Evolutionary conservation across 2,329 filamentous ascomycete genomes (phyloP).

Genomic region (Venturia pyrina): DNA sequence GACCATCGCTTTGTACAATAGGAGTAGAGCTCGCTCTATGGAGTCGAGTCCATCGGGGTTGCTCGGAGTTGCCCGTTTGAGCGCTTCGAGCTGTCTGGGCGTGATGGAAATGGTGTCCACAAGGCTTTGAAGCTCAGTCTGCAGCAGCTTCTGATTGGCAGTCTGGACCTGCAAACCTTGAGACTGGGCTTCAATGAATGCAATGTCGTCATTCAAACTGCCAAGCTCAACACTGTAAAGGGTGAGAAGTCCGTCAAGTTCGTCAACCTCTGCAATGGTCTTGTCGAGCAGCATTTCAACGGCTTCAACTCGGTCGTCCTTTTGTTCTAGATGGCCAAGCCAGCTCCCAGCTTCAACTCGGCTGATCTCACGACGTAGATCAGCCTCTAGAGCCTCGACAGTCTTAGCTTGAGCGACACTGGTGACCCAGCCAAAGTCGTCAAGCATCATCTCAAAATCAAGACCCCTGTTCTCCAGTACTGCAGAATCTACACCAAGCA

Average conservation of each 20-base stretch:
- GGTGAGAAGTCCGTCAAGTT: constrained; percentile 87
- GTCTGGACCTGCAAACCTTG: constrained; percentile 96
- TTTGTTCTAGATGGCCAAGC: constrained; percentile 72
- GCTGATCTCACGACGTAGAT: constrained; percentile 79
- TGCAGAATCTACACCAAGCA: constrained; percentile 65
- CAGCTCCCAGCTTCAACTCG: constrained; percentile 88
- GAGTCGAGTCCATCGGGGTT: constrained; percentile 60
- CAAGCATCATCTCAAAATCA: constrained; percentile 73
- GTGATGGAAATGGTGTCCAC: constrained; percentile 87
- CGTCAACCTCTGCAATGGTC: constrained; percentile 90
- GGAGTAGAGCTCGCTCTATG: constrained; percentile 67
- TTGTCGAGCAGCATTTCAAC: constrained; percentile 80
- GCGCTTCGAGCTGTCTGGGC: constrained; percentile 59
- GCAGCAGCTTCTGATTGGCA: constrained; percentile 88
- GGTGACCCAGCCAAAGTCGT: constrained; percentile 75
- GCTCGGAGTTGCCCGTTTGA: constrained; percentile 65
- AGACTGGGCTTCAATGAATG: constrained; percentile 93
- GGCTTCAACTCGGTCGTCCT: constrained; percentile 80
- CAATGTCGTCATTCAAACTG: constrained; percentile 88
- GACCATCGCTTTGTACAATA: constrained; percentile 82
- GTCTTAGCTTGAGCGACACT: constrained; percentile 64
- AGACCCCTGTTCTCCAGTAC: constrained; percentile 67
- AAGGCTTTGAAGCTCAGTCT: constrained; percentile 80
- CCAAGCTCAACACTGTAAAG: constrained; percentile 91
- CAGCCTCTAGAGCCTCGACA: constrained; percentile 69